A percentile compares a stretch with the other conserved stretches of the same genome.
Conservation (phyloP, 768 basidiomycete genomes). For the Asterophora parasitica region DNA sequence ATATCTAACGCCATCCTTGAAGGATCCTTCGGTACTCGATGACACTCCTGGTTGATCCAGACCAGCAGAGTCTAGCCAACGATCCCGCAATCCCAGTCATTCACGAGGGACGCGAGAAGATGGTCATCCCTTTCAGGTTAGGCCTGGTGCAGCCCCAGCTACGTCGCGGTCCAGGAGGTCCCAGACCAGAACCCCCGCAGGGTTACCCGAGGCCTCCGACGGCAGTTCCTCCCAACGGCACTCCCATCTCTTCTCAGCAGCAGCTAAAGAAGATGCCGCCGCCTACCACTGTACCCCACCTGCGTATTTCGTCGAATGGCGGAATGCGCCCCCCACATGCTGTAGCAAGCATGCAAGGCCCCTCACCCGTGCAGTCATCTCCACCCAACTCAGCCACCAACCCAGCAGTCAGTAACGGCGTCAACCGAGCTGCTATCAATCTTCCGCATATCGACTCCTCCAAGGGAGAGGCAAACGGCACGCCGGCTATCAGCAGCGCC, state of each 20-base stretch:
- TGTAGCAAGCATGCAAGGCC: constrained; percentile 21
- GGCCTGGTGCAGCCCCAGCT: constrained; percentile 24
- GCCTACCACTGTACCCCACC: constrained; percentile 45
- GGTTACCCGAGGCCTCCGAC: constrained; percentile 1
- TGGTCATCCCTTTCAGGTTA: constrained; percentile 46
- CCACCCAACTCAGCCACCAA: constrained; percentile 28
- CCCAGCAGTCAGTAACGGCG: constrained; percentile 34
- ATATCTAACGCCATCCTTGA: background rate
- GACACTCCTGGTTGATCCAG: constrained; percentile 50
- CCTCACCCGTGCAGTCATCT: constrained; percentile 14
- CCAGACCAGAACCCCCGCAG: constrained; percentile 14
- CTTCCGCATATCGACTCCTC: constrained; percentile 42
- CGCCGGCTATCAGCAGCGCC: constrained; percentile 26
- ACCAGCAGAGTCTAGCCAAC: constrained; percentile 43
- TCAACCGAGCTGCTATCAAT: constrained; percentile 36
- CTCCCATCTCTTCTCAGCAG: constrained; percentile 5
- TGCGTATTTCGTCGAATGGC: constrained; percentile 52
- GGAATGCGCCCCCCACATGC: constrained; percentile 45
- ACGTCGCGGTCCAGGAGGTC: constrained; percentile 23
- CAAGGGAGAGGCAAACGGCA: constrained; percentile 27
- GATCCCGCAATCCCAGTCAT: constrained; percentile 43
- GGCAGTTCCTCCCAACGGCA: background rate
- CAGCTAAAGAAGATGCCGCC: constrained; percentile 62
- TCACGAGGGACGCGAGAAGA: constrained; percentile 45
- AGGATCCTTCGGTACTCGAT: constrained; percentile 54